Evolutionary conservation across 257 asterid genomes (phyloP).

Genomic region (Rhazya stricta): DNA sequence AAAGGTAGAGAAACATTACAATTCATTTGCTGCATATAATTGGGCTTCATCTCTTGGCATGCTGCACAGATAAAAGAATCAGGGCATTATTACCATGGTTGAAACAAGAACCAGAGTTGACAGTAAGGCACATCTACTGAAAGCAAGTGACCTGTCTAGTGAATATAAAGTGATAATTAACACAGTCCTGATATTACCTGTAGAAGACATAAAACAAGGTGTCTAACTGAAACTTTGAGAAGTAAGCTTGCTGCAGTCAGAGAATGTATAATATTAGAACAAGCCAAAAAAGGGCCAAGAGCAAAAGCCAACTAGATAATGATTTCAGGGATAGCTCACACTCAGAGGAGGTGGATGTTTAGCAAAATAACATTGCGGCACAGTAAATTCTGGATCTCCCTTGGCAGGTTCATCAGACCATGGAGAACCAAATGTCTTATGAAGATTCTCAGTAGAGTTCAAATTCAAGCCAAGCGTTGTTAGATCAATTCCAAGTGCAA

Average conservation of each 20-base stretch:
- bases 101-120: not conserved
- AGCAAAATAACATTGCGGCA: constrained; percentile 88
- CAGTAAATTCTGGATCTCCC: constrained; percentile 89
- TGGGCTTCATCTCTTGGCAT: constrained; percentile 99
- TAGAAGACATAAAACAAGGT: constrained; percentile 84
- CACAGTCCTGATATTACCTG: constrained; percentile 38
- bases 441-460: constrained; percentile 85
- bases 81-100: constrained; percentile 6
- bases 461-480: constrained; percentile 91
- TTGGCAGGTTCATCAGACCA: constrained; percentile 95
- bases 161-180: not conserved
- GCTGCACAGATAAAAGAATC: constrained; percentile 45
- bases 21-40: constrained; percentile 82
- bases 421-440: constrained; percentile 86
- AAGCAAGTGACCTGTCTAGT: not conserved
- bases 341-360: constrained; percentile 76
- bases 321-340: constrained; percentile 41
- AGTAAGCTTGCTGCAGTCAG: constrained; percentile 78
- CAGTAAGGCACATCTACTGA: not conserved
- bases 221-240: constrained; percentile 78
- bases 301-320: constrained; percentile 8
- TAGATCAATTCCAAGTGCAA: constrained; percentile 92
- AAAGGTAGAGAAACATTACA: constrained; percentile 47
- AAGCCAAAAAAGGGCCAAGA: constrained; percentile 15
- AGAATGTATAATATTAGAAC: constrained; percentile 27